Base-by-base conservation (phyloP, 768 basidiomycete species). In the Daedaleopsis nitida region DNA sequence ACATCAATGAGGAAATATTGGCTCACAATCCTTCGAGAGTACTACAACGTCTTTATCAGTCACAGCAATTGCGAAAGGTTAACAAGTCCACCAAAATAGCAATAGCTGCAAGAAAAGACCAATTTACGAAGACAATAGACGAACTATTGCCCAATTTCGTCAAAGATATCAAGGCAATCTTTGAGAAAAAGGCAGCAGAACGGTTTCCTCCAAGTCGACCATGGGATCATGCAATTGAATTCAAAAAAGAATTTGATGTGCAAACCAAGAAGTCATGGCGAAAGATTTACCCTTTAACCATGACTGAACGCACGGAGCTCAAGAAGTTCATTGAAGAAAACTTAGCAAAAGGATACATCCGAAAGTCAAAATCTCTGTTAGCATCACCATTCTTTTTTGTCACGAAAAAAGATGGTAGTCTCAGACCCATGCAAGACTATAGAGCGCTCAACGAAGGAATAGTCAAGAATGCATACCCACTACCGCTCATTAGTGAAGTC, bases 161-260 rank as follows among this genome's bases (percentile, higher is more conserved):
- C 60, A 72, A 59, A 60, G 57, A 73, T 43, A 76, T 65, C 57
- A 56, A 63, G 52, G 65, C 58, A 16, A 68, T 76, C 1, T 77
- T 77, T 54, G 62, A 59, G 8, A 65, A 69, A 14, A 42, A 52
- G n/a, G 52, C 67, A 11, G 66, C 71, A 2, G 64, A 74, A 7
- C 66, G 68, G 27, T 71, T 80, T 3, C 73, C 76, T 3, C 62
- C 55, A 8, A 68, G 70, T 52, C 58, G 67, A 1, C 59, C 65
- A 1, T 78, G 72, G 67, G 77, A 80, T 53, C 72, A 74, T 37
- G 66, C 67, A 6, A 79, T 79, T 42, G 64, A 77, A 16, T 64
- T 78, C 1, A 67, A 67, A 9, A 62, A 66, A 0, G 74, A 65
- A n/a, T 58, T 60, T 2, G 62, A 65, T 13, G 70, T 72, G 0